Conservation (phyloP, 2,329 filamentous ascomycete species). For the Stagonosporopsis rhizophila region DNA sequence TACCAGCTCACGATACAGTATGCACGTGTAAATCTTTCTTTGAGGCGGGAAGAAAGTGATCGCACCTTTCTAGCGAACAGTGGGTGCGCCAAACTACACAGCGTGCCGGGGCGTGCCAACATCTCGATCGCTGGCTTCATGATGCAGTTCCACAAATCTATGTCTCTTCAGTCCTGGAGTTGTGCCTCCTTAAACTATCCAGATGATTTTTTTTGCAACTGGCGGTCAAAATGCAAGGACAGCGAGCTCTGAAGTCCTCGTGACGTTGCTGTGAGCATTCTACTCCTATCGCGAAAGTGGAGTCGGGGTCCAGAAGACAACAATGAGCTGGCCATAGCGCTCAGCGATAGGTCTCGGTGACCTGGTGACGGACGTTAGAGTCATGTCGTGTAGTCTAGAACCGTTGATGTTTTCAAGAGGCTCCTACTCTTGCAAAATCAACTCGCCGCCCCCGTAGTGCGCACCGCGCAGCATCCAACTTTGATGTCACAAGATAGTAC, state of each 20-base stretch:
- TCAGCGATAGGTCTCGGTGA: not conserved
- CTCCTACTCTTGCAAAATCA: not conserved
- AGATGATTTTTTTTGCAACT: not conserved
- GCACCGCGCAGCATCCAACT: not conserved
- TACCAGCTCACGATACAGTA: too few species aligned
- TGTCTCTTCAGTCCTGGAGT: not conserved
- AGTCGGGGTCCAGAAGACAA: slow-evolving; percentile 1
- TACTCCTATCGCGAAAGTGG: not conserved
- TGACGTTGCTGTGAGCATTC: slow-evolving; percentile 12
- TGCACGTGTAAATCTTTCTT: too few species aligned
- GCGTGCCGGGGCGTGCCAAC: too few species aligned
- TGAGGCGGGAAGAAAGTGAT: not conserved
- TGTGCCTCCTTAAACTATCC: not conserved
- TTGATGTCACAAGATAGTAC: not conserved
- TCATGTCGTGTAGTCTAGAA: slow-evolving; percentile 11
- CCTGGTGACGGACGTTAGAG: slow-evolving; percentile 2
- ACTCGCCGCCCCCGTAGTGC: not conserved
- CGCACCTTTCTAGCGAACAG: not conserved
- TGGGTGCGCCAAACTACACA: not conserved
- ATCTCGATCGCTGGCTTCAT: not conserved
- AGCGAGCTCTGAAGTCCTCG: not conserved
- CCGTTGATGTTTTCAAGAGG: not conserved
- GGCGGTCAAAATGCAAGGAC: not conserved
- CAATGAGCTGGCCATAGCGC: slow-evolving; percentile 9
- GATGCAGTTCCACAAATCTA: not conserved